Conservation (phyloP, 169 alveolate genomes). For the Cryptosporidium baileyi region DNA sequence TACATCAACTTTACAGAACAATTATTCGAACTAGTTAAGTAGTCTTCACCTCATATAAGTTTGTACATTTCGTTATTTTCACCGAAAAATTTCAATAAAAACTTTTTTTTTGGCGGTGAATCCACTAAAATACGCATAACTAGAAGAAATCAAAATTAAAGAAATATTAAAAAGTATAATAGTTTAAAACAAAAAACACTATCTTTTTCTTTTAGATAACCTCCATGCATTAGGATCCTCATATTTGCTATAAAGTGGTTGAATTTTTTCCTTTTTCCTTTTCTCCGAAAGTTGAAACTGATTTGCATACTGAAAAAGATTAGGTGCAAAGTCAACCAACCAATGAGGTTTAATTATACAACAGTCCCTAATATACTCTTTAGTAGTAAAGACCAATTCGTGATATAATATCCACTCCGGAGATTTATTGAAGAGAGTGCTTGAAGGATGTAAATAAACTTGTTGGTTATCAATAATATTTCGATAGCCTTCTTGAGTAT, state of each 20-base stretch:
- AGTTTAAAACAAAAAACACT: slow-evolving; percentile 41
- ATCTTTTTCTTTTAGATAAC: slow-evolving; percentile 92
- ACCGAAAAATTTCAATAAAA: no score
- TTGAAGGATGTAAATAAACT: slow-evolving; percentile 97
- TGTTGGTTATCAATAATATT: slow-evolving; percentile 94
- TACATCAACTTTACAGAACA: no score
- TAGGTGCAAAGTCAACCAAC: slow-evolving; percentile 98
- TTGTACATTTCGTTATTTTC: no score
- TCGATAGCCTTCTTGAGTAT: slow-evolving; percentile 96
- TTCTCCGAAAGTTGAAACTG: slow-evolving; percentile 87
- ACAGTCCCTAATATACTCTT: slow-evolving; percentile 98
- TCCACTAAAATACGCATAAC: neutral
- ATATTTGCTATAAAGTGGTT: slow-evolving; percentile 91
- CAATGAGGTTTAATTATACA: slow-evolving; percentile 95
- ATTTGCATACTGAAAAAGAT: slow-evolving; percentile 91
- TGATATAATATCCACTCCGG: slow-evolving; percentile 99
- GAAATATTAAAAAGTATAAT: neutral
- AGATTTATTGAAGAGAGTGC: slow-evolving; percentile 91
- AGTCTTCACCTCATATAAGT: no score
- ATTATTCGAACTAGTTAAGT: no score
- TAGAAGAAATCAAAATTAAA: neutral
- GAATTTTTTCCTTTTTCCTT: slow-evolving; percentile 92
- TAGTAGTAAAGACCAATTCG: slow-evolving; percentile 96
- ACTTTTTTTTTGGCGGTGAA: slow-evolving; percentile 23
- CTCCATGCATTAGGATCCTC: slow-evolving; percentile 99